These are phyloP conservation scores for Crucihimalaya himalaica DNA, from an alignment of 345 rosid species.

Conservation along the genomic window DNA sequence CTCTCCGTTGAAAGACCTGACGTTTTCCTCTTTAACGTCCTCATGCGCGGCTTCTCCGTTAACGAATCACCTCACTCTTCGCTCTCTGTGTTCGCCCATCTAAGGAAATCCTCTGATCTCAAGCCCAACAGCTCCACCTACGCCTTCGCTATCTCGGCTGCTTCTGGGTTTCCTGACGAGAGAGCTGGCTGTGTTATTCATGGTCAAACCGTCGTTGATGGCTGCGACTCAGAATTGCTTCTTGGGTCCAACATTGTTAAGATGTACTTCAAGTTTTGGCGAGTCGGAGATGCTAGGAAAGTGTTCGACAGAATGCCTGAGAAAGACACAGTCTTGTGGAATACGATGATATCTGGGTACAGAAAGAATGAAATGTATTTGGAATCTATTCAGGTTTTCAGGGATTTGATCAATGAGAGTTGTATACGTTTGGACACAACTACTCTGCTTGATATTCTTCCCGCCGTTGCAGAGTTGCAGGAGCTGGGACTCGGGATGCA, in stretches of 20 bases:
- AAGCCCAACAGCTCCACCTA: slow-evolving; percentile 67
- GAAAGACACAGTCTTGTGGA: slow-evolving; percentile 67
- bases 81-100: slow-evolving; percentile 48
- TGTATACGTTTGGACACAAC: slow-evolving; percentile 50
- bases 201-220: slow-evolving; percentile 55
- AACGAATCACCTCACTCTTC: slow-evolving; percentile 49
- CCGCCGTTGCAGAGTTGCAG: slow-evolving; percentile 75
- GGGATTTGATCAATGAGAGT: slow-evolving; percentile 48
- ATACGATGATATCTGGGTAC: slow-evolving; percentile 67
- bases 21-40: slow-evolving; percentile 70
- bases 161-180: slow-evolving; percentile 44
- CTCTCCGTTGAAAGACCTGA: slow-evolving; percentile 62
- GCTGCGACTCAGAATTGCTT: slow-evolving; percentile 55
- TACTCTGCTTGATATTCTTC: slow-evolving; percentile 59
- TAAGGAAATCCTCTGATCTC: slow-evolving; percentile 48
- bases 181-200: slow-evolving; percentile 53
- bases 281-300: slow-evolving; percentile 45
- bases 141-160: slow-evolving; percentile 54
- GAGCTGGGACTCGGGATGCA: slow-evolving; percentile 58
- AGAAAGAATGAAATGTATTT: slow-evolving; percentile 49
- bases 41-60: slow-evolving; percentile 58
- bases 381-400: slow-evolving; percentile 53
- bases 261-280: slow-evolving; percentile 51
- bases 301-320: slow-evolving; percentile 65
- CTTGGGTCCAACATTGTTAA: slow-evolving; percentile 67